A percentile compares a stretch with the other conserved stretches of the same genome.
phyloP scores from a whole-genome alignment of 1,139 yeast species.

The Torulaspora pretoriensis region DNA sequence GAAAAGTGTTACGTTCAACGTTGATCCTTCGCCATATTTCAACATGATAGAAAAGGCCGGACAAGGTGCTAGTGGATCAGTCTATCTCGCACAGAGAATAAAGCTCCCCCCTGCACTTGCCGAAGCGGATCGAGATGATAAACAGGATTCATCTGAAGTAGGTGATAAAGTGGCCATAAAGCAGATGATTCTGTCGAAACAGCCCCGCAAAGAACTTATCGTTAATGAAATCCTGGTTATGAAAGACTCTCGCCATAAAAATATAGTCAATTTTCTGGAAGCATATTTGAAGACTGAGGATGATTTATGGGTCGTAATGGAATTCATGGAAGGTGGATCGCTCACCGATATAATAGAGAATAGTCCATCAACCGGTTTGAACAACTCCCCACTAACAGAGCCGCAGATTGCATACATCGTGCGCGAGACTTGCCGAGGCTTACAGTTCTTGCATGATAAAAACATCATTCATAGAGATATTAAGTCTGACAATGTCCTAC shows the following conservation, averaged over 20 bases:
- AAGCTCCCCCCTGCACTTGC: conserved; percentile 34
- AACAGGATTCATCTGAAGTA: conserved; percentile 37
- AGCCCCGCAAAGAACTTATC: conserved; percentile 90
- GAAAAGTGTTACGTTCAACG: conserved; percentile 73
- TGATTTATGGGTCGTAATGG: conserved; percentile 89
- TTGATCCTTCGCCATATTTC: conserved; percentile 82
- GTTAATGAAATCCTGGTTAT: conserved; percentile 92
- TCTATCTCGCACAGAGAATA: conserved; percentile 76
- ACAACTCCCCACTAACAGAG: conserved; percentile 47
- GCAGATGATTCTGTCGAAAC: conserved; percentile 90
- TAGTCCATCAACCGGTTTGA: conserved; percentile 45
- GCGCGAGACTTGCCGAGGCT: conserved; percentile 84
- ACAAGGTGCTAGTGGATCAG: conserved; percentile 99
- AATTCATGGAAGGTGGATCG: conserved; percentile 89
- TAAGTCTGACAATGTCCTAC: conserved; percentile 86
- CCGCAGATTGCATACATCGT: conserved; percentile 88
- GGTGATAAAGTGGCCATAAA: conserved; percentile 74
- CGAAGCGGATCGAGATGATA: conserved; percentile 21
- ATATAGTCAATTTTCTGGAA: conserved; percentile 90
- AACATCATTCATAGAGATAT: conserved; percentile 95
- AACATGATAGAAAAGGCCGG: conserved; percentile 93
- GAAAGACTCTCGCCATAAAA: conserved; percentile 89
- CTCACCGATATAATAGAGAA: conserved; percentile 82
- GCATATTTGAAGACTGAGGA: conserved; percentile 67
- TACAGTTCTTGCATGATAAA: conserved; percentile 84